phyloP scores from a whole-genome alignment of 1,284 basidiomycete species.

The Cutaneotrichosporon cutaneum region DNA sequence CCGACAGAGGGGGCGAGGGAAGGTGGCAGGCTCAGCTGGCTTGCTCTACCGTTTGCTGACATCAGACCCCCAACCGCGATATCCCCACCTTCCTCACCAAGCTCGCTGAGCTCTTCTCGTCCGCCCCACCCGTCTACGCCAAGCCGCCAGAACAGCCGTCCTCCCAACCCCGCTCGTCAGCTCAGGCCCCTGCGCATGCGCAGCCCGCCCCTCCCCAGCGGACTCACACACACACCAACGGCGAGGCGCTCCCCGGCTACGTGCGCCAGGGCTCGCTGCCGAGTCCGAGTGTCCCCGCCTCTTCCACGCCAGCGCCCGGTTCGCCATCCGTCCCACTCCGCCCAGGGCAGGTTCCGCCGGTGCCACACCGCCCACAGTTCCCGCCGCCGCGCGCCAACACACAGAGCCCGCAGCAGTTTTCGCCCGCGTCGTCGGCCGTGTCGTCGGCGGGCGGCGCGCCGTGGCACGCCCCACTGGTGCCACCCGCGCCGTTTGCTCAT shows the following conservation, averaged over 20 bases:
- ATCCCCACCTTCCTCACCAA: slow-evolving; percentile 40
- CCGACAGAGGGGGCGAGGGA: background rate
- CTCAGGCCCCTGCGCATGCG: background rate
- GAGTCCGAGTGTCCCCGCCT: background rate
- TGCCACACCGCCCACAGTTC: slow-evolving; percentile 22
- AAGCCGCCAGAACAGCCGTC: slow-evolving; percentile 58
- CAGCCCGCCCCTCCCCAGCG: slow-evolving; percentile 39
- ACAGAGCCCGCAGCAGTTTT: slow-evolving; percentile 3
- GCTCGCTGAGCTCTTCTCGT: slow-evolving; percentile 67
- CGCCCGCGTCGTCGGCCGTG: background rate
- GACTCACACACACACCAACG: slow-evolving; percentile 23
- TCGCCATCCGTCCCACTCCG: slow-evolving; percentile 25
- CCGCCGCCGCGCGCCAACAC: background rate
- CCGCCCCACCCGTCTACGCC: slow-evolving; percentile 84
- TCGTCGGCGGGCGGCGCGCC: background rate
- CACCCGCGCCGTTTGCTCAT: background rate
- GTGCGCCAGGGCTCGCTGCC: slow-evolving; percentile 11
- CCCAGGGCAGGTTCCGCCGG: slow-evolving; percentile 25
- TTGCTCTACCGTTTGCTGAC: slow-evolving; percentile 37
- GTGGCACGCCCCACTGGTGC: background rate
- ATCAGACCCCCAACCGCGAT: slow-evolving; percentile 59
- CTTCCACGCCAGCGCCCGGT: slow-evolving; percentile 3
- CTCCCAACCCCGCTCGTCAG: background rate
- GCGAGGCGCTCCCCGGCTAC: slow-evolving; percentile 37
- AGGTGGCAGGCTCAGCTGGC: background rate